phyloP scores from a whole-genome alignment of 2,329 filamentous ascomycete species.

The Aspergillus quadrilineatus region DNA sequence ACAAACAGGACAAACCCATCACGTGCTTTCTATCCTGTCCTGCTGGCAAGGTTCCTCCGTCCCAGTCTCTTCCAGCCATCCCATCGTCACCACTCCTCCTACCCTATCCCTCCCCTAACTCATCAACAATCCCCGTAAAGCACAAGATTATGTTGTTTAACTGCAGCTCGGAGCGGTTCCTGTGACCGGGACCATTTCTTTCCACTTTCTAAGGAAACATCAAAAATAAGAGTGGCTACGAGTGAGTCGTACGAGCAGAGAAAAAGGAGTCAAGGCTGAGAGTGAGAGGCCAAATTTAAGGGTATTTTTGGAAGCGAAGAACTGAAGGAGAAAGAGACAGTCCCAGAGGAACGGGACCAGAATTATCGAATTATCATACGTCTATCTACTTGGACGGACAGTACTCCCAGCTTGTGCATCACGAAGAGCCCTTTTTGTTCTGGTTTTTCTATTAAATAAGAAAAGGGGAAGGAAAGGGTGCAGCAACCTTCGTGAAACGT shows the following conservation, averaged over 20 bases:
- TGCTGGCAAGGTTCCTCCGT: slow-evolving; percentile 22
- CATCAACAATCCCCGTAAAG: slow-evolving; percentile 37
- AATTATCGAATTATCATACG: slow-evolving; percentile 20
- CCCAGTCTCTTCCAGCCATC: slow-evolving; percentile 14
- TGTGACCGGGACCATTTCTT: slow-evolving; percentile 35
- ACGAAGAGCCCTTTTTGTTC: slow-evolving; percentile 12
- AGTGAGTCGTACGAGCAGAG: slow-evolving; percentile 12
- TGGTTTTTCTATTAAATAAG: slow-evolving; percentile 6
- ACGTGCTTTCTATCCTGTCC: slow-evolving; percentile 17
- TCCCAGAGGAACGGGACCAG: slow-evolving; percentile 6
- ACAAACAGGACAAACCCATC: slow-evolving; percentile 29
- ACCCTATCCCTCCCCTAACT: slow-evolving; percentile 13
- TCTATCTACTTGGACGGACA: slow-evolving; percentile 22
- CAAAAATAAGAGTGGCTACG: slow-evolving; percentile 23
- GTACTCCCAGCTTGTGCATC: slow-evolving; percentile 18
- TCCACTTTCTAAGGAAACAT: slow-evolving; percentile 31
- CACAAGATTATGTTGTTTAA: slow-evolving; percentile 39
- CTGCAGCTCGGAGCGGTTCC: slow-evolving; percentile 33
- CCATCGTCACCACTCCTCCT: slow-evolving; percentile 19
- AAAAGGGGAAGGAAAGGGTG: neutral
- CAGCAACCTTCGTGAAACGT: slow-evolving; percentile 17
- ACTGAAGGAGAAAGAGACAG: slow-evolving; percentile 10
- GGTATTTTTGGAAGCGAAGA: slow-evolving; percentile 8
- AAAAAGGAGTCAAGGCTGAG: slow-evolving; percentile 12
- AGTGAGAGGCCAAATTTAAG: slow-evolving; percentile 9